Evolutionary conservation across 2,329 filamentous ascomycete species (phyloP), one percentile per base, ranked within the genome.

Genomic region (Stemphylium lycopersici): DNA sequence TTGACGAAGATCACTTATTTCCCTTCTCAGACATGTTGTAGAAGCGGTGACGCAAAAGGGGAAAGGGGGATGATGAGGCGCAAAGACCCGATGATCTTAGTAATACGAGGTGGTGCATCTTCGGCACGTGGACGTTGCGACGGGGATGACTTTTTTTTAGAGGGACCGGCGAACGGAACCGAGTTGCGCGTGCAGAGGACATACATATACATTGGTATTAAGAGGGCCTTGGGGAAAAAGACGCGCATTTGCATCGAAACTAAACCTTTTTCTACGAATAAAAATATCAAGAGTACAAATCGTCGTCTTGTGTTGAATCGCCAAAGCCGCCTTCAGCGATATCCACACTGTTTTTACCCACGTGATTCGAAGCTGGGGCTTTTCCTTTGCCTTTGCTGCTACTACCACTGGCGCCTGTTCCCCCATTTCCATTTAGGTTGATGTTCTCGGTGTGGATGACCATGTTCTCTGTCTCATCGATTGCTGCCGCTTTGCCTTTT

Each of bases 371-470:
- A n/a, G 50, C 69, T 43, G 75, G 70, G 2, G 69, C 74, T 59
- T 73, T 74, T 0, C 69, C 69, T 24, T 75, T 76, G 1, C 71
- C 70, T 24, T 70, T 71, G 0, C 65, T 65, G 12, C 58, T 58
- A 12, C 52, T 50, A 34, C 55, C 50, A 38, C 43, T 44, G 6
- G 53, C 57, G 2, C 44, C 45, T n/a, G 40, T 10, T 53, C 48
- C 12, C 3, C 8, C 51, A 11, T 44, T 13, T 3, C 68, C 65
- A 67, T 77, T 63, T 46, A 74, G 33, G 38, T 74, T 57, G 15
- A 76, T 46, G 51, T 74, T 70, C 48, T 78, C 76, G 0, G 77
- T 79, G 12, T 69, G 64, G 18, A 80, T 72, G 1, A 79, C 70
- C 60, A 75, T 77, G 3, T 67, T 66, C 29, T 79, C 77, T 3